Percentiles rank a stretch among this genome's conserved stretches.
Evolutionary conservation across 306 rosid genomes (phyloP).

Genomic region (Cicer chorassanicum): DNA sequence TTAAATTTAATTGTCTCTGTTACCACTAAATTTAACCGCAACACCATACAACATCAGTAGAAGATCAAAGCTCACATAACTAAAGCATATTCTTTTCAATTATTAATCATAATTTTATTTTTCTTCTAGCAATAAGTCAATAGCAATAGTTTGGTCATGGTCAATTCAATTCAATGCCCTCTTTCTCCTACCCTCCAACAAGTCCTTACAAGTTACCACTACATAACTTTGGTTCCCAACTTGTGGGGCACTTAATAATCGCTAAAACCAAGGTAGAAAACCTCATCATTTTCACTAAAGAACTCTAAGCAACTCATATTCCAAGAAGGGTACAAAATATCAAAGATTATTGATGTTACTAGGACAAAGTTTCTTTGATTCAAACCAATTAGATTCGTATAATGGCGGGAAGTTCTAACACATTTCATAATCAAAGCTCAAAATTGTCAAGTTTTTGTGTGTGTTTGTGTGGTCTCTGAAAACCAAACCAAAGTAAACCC

Average conservation of each 20-base stretch:
- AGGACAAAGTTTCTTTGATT: conserved; percentile 35
- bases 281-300: conserved; percentile 46
- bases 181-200: neutral
- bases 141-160: neutral
- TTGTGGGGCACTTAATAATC: conserved; percentile 45
- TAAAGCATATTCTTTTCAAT: neutral
- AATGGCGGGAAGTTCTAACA: conserved; percentile 22
- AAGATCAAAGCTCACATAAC: neutral
- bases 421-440: conserved; percentile 32
- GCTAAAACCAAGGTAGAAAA: conserved; percentile 42
- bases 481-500: conserved; percentile 36
- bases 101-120: neutral
- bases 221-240: conserved; percentile 34
- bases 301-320: conserved; percentile 43
- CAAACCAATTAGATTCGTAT: conserved; percentile 34
- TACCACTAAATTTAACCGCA: too few relatives aligned
- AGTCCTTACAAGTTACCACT: conserved; percentile 32
- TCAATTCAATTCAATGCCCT: conserved; percentile 3
- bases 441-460: conserved; percentile 13
- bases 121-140: neutral
- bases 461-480: conserved; percentile 35
- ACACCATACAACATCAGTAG: too few relatives aligned
- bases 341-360: conserved; percentile 36
- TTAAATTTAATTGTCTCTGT: too few relatives aligned
- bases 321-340: conserved; percentile 40